phyloP scores from a whole-genome alignment of 768 basidiomycete genomes.

The Hebeloma cylindrosporum region DNA sequence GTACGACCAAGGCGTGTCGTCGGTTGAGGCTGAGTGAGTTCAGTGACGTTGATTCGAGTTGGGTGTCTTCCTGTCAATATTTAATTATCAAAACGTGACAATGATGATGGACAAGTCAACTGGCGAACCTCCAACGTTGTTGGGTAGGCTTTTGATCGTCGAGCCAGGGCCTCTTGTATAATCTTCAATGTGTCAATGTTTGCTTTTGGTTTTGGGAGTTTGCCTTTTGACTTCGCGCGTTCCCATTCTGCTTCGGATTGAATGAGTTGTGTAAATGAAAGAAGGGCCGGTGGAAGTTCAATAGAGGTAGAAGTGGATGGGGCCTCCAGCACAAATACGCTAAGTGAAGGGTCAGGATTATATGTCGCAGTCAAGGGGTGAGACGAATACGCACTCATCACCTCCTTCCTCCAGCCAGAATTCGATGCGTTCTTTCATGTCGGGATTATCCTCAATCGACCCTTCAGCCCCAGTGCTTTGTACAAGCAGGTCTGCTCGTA shows the following conservation, averaged over 20 bases:
- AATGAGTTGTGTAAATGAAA: slow-evolving; percentile 64
- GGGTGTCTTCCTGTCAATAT: slow-evolving; percentile 7
- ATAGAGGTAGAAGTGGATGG: background rate
- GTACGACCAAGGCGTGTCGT: slow-evolving; percentile 66
- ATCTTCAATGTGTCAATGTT: slow-evolving; percentile 50
- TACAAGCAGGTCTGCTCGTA: slow-evolving; percentile 71
- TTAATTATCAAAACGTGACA: background rate
- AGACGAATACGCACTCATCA: slow-evolving; percentile 67
- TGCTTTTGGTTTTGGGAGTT: slow-evolving; percentile 70
- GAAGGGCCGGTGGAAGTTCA: slow-evolving; percentile 33
- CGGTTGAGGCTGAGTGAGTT: slow-evolving; percentile 46
- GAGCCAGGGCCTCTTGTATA: slow-evolving; percentile 46
- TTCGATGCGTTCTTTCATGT: slow-evolving; percentile 67
- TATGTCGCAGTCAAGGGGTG: background rate
- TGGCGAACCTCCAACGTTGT: slow-evolving; percentile 57
- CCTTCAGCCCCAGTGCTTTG: slow-evolving; percentile 27
- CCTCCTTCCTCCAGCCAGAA: slow-evolving; percentile 93
- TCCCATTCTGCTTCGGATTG: slow-evolving; percentile 58
- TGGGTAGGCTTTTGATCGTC: slow-evolving; percentile 54
- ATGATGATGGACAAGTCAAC: slow-evolving; percentile 1
- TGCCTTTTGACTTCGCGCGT: slow-evolving; percentile 57
- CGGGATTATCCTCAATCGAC: slow-evolving; percentile 23
- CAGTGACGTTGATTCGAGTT: slow-evolving; percentile 54
- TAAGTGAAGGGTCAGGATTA: slow-evolving; percentile 21
- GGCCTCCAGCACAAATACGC: slow-evolving; percentile 55